Evolutionary conservation across 176 grass and related monocot species (phyloP), one percentile per base, ranked within the genome.

Genomic region (Ampelocalamus luodianensis): DNA sequence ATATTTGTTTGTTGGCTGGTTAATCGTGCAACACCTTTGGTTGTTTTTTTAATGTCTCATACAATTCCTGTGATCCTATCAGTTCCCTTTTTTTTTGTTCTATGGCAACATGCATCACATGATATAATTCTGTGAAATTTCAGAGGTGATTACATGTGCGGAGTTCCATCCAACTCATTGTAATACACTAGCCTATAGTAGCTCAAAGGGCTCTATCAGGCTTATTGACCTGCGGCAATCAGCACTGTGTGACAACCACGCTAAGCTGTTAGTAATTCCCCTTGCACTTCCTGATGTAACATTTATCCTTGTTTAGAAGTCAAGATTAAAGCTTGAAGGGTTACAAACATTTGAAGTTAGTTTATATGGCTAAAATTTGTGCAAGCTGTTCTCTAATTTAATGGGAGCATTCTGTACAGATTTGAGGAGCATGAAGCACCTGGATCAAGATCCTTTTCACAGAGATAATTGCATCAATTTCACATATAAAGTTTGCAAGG

Each of bases 91-190:
- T 62, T 18, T n/a, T 5, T 22, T 27, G 77, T 72, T 71, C 59
- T 48, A 10, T 81, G 82, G 70, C 15, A 68, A 81, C 59, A 76
- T 54, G 68, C 70, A 69, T 85, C 69, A 76, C 77, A 81, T 85
- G 74, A 37, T 86, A 79, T 77, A 78, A 82, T 74, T 82, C 50
- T 78, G 43, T 92, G 83, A 66, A 76, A 90, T 87, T 93, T 68
- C 91, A 97, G 94, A 97, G 91, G 94, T 97, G 87, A 97, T 97
- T 90, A 97, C 94, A 71, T 92, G 83, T 81, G 94, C 94, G 83
- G 94, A 97, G 65, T 97, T 97, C 87, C 94, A 97, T 82, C 94
- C 94, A 69, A 88, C 81, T 61, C 89, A 97, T 74, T 97, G 94
- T 89, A 91, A 93, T 81, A 91, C 89, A 83, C 82, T 97, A 83